Evolutionary conservation across 164 flowering plant species (phyloP), one percentile per base, ranked within the genome.

Genomic region (Saururus chinensis): DNA sequence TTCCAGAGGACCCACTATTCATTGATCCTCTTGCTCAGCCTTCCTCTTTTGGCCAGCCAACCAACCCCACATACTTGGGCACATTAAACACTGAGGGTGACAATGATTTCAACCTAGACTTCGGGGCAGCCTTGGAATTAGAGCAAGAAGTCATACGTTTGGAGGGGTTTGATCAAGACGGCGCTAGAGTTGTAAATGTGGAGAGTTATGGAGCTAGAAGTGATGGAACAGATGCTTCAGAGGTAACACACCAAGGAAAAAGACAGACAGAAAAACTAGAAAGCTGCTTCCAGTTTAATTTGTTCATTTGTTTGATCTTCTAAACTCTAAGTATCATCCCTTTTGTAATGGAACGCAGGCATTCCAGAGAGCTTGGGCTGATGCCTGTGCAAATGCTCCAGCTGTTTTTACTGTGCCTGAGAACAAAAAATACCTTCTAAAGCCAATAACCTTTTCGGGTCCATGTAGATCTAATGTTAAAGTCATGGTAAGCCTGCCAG

Each of bases 361-460:
- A 65, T 88, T 88, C 69, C 19, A 41, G 66, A 67, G 79, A 64
- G 92, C 96, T 19, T 88, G 96, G 96, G 42, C 74, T 42, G 69
- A 56, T 61, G 95, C 88, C 30, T 92, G 98, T 62, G 72, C 82
- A 16, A 67, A 78, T 3, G 30, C 60, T 11, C 35, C 58, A 17
- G 30, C 37, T 12, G 35, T 55, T 30, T 23, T 55, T 17, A 1
- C 23, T 2, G 58, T 55, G 14, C 58, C 58, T 2, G 10, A 65
- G 42, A 55, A 55, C 35, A 30, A 30, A 17, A 55, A 24, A 55
- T 55, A 23, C 58, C 30, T 23, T 24, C 16, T 55, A 55, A 55
- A 24, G 30, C 58, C 58, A 9, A 23, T 55, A 4, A 23, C 58
- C 16, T 24, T 55, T 30, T 30, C 25, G 8, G 58, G 58, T 55